A percentile compares a stretch with the other conserved stretches of the same genome.
Evolutionary conservation across 129 eudicot species (phyloP).

Genomic region (Saussurea involucrata): DNA sequence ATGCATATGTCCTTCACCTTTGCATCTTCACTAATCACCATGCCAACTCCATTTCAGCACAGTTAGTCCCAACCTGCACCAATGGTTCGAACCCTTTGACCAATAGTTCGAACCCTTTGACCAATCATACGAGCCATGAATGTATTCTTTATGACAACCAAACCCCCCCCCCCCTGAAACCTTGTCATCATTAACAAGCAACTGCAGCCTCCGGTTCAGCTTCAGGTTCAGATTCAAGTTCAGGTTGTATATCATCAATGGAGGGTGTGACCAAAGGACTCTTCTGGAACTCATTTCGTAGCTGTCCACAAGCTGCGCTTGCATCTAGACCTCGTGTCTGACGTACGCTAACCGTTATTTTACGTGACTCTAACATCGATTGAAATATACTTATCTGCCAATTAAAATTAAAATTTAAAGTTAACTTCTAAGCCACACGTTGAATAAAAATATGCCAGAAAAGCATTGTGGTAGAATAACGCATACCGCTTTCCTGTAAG

Average conservation of each 20-base stretch:
- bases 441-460: background rate
- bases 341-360: slow-evolving; percentile 90
- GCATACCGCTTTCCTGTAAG: slow-evolving; percentile 74
- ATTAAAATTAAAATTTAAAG: background rate
- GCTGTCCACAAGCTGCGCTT: slow-evolving; percentile 98
- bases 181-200: slow-evolving; percentile 23
- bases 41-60: background rate
- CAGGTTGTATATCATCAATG: slow-evolving; percentile 26
- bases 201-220: slow-evolving; percentile 28
- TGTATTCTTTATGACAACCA: background rate
- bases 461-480: background rate
- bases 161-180: background rate
- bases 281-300: slow-evolving; percentile 89
- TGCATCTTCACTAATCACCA: slow-evolving; percentile 13
- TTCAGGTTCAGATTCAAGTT: slow-evolving; percentile 10
- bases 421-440: background rate
- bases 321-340: slow-evolving; percentile 97
- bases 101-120: slow-evolving; percentile 16
- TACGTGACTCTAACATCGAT: slow-evolving; percentile 72
- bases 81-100: background rate
- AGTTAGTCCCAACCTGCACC: slow-evolving; percentile 1
- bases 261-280: slow-evolving; percentile 51
- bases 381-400: slow-evolving; percentile 68
- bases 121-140: slow-evolving; percentile 12
- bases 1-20: background rate